Conservation (phyloP, 2,329 filamentous ascomycete species). For the Arthroderma uncinatum region DNA sequence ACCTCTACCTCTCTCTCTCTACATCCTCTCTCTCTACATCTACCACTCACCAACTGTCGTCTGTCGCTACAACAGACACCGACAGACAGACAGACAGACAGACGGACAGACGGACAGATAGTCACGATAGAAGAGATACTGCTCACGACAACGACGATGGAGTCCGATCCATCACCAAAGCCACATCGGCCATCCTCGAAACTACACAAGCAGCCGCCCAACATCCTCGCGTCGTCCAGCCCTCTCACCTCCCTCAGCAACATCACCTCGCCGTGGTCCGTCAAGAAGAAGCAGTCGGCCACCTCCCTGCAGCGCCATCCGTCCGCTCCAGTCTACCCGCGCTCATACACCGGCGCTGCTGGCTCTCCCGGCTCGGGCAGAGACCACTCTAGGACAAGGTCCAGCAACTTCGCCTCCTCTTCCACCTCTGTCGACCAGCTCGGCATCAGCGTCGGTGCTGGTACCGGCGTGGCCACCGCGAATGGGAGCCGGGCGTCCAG, state of each 20-base stretch:
- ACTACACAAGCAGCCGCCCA: constrained; percentile 34
- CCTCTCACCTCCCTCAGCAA: constrained; percentile 9
- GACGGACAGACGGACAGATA: background rate
- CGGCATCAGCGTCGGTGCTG: background rate
- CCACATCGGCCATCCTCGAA: background rate
- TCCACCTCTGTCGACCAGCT: constrained; percentile 38
- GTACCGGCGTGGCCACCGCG: constrained; percentile 24
- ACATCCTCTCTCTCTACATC: background rate
- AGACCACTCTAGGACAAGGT: constrained; percentile 36
- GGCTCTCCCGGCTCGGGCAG: constrained; percentile 14
- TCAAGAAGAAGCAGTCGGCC: constrained; percentile 35
- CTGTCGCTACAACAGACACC: background rate
- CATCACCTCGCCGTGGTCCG: constrained; percentile 26
- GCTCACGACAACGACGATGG: background rate
- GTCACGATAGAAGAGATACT: no score
- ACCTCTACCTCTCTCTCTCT: background rate
- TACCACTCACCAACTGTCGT: background rate
- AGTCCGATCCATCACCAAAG: background rate
- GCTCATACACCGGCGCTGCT: constrained; percentile 29
- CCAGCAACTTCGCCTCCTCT: constrained; percentile 38
- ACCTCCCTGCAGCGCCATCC: constrained; percentile 38
- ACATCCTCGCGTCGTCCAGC: constrained; percentile 16
- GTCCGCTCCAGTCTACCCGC: constrained; percentile 36
- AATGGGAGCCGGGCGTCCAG: constrained; percentile 26
- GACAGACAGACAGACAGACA: background rate